phyloP scores from a whole-genome alignment of 495 filamentous ascomycete genomes.

The Bathelium albidoporum region DNA sequence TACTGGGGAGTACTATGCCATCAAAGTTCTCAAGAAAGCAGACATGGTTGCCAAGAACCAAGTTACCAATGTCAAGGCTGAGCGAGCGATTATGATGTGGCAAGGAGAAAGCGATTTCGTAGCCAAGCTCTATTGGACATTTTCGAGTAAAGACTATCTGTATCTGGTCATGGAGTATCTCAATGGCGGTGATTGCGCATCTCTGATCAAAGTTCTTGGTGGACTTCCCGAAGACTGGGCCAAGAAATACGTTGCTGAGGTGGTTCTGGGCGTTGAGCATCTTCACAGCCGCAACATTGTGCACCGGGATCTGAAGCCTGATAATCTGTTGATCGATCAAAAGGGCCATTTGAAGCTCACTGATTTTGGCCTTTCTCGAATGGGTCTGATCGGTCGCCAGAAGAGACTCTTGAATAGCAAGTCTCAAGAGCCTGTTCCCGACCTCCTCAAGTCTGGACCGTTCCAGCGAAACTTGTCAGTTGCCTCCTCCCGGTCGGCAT shows the following conservation, averaged over 20 bases:
- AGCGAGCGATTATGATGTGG: slow-evolving; percentile 99
- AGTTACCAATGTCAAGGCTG: slow-evolving; percentile 96
- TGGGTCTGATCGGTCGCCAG: slow-evolving; percentile 93
- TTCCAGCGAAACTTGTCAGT: slow-evolving; percentile 79
- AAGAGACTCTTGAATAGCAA: slow-evolving; percentile 79
- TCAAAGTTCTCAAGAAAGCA: slow-evolving; percentile 96
- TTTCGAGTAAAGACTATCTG: slow-evolving; percentile 97
- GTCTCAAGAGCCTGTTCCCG: slow-evolving; percentile 68
- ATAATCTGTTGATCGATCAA: slow-evolving; percentile 94
- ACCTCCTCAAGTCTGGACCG: slow-evolving; percentile 83
- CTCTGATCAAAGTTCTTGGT: slow-evolving; percentile 85
- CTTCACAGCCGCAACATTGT: slow-evolving; percentile 89
- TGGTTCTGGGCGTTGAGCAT: slow-evolving; percentile 90
- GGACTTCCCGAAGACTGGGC: slow-evolving; percentile 93
- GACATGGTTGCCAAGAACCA: slow-evolving; percentile 99
- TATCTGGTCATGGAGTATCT: slow-evolving; percentile 99
- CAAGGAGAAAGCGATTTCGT: slow-evolving; percentile 99
- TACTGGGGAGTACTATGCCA: slow-evolving; percentile 94
- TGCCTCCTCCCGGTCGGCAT: slow-evolving; percentile 88
- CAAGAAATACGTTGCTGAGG: slow-evolving; percentile 92
- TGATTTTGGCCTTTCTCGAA: slow-evolving; percentile 92
- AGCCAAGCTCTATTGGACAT: slow-evolving; percentile 98
- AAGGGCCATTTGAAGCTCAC: slow-evolving; percentile 95
- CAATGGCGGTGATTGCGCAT: slow-evolving; percentile 94
- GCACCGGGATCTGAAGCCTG: slow-evolving; percentile 92